Percentiles rank a stretch among this genome's conserved stretches.
Conservation (phyloP, 2,329 filamentous ascomycete genomes). For the Paracoccidioides brasiliensis region DNA sequence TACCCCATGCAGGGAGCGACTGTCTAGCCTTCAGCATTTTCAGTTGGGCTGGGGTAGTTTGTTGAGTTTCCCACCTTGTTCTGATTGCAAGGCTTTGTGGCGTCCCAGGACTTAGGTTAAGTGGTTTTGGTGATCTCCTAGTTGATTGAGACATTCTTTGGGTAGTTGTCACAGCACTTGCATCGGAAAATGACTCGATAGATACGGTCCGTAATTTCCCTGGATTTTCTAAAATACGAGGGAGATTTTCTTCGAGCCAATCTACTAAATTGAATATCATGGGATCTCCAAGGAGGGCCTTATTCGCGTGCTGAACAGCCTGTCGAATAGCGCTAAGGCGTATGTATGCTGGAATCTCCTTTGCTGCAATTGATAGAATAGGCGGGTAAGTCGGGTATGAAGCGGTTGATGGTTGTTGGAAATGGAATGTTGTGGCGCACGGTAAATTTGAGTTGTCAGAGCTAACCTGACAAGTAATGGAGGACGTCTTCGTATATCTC, state of each 20-base stretch:
- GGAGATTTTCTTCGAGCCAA: slow-evolving; percentile 79
- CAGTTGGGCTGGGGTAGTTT: slow-evolving; percentile 51
- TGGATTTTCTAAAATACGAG: slow-evolving; percentile 69
- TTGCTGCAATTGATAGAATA: slow-evolving; percentile 55
- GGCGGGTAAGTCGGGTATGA: slow-evolving; percentile 58
- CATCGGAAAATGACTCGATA: slow-evolving; percentile 53
- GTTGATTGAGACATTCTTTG: slow-evolving; percentile 11
- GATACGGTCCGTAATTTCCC: slow-evolving; percentile 76
- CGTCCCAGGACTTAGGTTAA: slow-evolving; percentile 51
- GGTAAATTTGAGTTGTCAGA: slow-evolving; percentile 40
- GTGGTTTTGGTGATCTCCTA: slow-evolving; percentile 40
- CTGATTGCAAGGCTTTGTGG: slow-evolving; percentile 45
- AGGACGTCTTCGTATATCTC: slow-evolving; percentile 48
- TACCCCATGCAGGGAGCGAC: slow-evolving; percentile 74
- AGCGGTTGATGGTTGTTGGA: slow-evolving; percentile 50
- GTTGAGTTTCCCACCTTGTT: slow-evolving; percentile 55
- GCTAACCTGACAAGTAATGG: slow-evolving; percentile 55
- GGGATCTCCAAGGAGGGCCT: slow-evolving; percentile 63
- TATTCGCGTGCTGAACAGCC: slow-evolving; percentile 56
- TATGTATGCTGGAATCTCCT: slow-evolving; percentile 75
- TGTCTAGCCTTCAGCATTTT: slow-evolving; percentile 63
- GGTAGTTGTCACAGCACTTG: slow-evolving; percentile 39
- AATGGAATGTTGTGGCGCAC: slow-evolving; percentile 43
- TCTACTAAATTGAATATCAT: slow-evolving; percentile 86
- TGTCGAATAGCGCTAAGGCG: slow-evolving; percentile 76